Base-by-base conservation (phyloP, 306 rosid genomes). In the Sicyos baderoa region DNA sequence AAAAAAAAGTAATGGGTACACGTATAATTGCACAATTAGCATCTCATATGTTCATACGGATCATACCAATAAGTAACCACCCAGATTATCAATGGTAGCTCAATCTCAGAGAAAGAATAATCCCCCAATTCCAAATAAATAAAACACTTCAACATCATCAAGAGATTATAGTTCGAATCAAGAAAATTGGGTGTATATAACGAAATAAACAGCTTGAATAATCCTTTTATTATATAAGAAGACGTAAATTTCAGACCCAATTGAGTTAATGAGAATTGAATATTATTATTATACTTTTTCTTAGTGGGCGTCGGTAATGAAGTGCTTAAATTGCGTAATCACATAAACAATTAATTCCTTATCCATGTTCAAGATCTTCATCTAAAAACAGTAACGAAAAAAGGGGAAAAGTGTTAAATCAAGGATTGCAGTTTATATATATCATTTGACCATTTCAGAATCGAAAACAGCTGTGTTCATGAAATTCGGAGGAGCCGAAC, bases 41-140 rank as follows among this genome's bases (percentile, higher is more conserved):
- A n/a, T 60, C 14, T 6, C 7, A 58, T 58, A 19, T 8, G 50
- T 18, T 40, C 32, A 40, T 18, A 37, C 6, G 11, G 69, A 56
- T 42, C 69, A 11, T 15, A 40, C 68, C 23, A 4, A 35, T 17
- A 48, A 61, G 68, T 35, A 61, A 35, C 16, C 48, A 61, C 51
- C 68, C 50, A 37, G 21, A 62, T 37, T 62, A 62, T 9, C 50
- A 0, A 37, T 18, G 17, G 51, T 22, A 62, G 18, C 40, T 35
- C n/a, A 37, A 37, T 37, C n/a, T 9, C 50, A 17, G 9, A 49
- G 27, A 10, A 62, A 35, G 44, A 35, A 29, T 2, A 35, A 16
- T 1, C 23, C 48, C 68, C 49, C 68, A 61, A 17, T 61, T 61
- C 68, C 15, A 61, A 35, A 61, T 61, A 17, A 61, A 40, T 11